Evolutionary conservation across 2,329 filamentous ascomycete species (phyloP).

Genomic region (Chrysosporium queenslandicum): DNA sequence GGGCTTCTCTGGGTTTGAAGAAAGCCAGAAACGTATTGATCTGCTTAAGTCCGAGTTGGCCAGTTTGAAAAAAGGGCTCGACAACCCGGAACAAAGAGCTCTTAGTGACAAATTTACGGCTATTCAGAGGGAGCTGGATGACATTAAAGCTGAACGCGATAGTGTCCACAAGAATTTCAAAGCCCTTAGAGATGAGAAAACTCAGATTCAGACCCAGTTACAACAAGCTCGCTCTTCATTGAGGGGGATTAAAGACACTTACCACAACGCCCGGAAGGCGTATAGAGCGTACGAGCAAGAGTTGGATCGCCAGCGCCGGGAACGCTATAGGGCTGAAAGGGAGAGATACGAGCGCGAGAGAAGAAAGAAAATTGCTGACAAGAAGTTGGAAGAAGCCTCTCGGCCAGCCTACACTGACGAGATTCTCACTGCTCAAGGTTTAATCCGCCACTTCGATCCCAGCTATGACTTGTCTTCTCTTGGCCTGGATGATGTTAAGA

Average conservation of each 20-base stretch:
- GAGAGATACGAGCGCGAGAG: slow-evolving; percentile 44
- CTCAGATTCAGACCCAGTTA: slow-evolving; percentile 72
- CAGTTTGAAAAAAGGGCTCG: slow-evolving; percentile 75
- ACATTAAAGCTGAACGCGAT: slow-evolving; percentile 86
- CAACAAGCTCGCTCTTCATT: slow-evolving; percentile 75
- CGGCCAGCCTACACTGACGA: slow-evolving; percentile 86
- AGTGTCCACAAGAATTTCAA: slow-evolving; percentile 82
- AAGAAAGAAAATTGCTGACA: slow-evolving; percentile 45
- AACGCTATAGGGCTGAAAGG: slow-evolving; percentile 72
- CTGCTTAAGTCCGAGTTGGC: slow-evolving; percentile 79
- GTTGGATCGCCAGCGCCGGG: slow-evolving; percentile 61
- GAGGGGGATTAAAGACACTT: slow-evolving; percentile 80
- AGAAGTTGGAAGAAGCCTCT: slow-evolving; percentile 43
- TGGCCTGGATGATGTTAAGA: slow-evolving; percentile 42
- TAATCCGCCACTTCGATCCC: slow-evolving; percentile 88
- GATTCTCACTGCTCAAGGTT: slow-evolving; percentile 75
- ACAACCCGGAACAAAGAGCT: slow-evolving; percentile 83
- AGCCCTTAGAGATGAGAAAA: slow-evolving; percentile 71
- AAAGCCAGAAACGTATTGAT: slow-evolving; percentile 79
- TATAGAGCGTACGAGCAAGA: slow-evolving; percentile 75
- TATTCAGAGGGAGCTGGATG: slow-evolving; percentile 78
- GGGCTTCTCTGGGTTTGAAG: slow-evolving; percentile 76
- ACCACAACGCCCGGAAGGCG: slow-evolving; percentile 74
- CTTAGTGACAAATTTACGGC: slow-evolving; percentile 75
- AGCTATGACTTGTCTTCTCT: slow-evolving; percentile 57